Evolutionary conservation across 805 yeast species (phyloP), one percentile per base, ranked within the genome.

Genomic region (Lachancea thermotolerans): DNA sequence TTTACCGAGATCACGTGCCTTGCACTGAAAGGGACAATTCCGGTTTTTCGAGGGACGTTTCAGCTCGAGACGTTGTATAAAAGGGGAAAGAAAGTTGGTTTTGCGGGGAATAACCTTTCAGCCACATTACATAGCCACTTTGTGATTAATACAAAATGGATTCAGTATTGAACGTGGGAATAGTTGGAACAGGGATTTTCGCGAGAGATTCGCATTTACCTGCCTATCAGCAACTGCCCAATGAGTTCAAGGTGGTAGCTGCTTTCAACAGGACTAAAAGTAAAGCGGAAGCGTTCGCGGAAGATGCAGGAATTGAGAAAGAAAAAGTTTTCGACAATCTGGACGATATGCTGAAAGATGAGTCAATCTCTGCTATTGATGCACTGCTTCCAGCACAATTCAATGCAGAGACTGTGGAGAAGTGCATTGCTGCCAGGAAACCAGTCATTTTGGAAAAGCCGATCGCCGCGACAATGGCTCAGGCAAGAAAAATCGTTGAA

Each of bases 391-490:
- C 98, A n/a, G 95, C 82, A 1, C 91, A 88, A 62, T 75, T 66
- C 70, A 91, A 88, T 63, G 69, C 79, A 38, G 78, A 72, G 34
- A 81, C 81, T 2, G 82, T 89, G 30, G 72, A 79, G 57, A 72
- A 75, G 53, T 95, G 95, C 2, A 70, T 87, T 44, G 73, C 76
- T 40, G 75, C 84, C 54, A 78, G 79, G 41, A 91, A 90, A 68
- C 93, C 96, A 47, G 72, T 90, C 38, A 72, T 79, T 33, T 66
- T 91, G 57, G 98, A 91, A 64, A 91, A 91, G 68, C 98, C 98
- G 52, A 81, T 91, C 60, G 93, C 97, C 30, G 95, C 95, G 34
- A 81, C 76, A 49, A 64, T 91, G 56, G 76, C 71, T 10, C 95
- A 88, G 62, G 97, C 96, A 17, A 73, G 71, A 49, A 82, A 85